phyloP scores from a whole-genome alignment of 495 filamentous ascomycete species.

The Xylaria palmicola region DNA sequence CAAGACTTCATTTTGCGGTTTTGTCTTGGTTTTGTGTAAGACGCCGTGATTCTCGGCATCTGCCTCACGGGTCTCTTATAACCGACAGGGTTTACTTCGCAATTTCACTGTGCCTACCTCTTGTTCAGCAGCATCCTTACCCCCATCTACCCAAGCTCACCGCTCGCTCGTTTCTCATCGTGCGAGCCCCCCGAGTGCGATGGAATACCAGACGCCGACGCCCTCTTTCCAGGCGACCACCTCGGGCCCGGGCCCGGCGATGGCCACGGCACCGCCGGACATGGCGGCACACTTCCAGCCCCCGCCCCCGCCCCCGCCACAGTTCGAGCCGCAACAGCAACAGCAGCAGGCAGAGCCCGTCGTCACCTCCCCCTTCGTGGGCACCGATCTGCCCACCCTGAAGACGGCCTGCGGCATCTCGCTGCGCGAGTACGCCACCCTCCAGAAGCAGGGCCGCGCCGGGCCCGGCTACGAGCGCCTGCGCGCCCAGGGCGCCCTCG shows the following conservation, averaged over 20 bases:
- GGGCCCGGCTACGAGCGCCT: slow-evolving; percentile 27
- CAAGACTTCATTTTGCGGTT: no score
- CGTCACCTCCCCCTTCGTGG: not conserved
- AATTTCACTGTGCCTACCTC: no score
- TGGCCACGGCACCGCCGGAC: not conserved
- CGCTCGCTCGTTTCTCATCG: not conserved
- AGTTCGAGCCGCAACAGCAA: not conserved
- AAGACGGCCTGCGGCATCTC: slow-evolving; percentile 30
- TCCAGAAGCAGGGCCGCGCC: slow-evolving; percentile 27
- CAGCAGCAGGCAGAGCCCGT: not conserved
- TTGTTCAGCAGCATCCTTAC: no score
- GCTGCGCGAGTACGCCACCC: slow-evolving; percentile 36
- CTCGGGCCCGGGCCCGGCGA: no score
- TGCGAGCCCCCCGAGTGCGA: not conserved
- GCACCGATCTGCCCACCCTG: slow-evolving; percentile 20
- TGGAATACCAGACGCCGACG: slow-evolving; percentile 7
- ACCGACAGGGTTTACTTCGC: no score
- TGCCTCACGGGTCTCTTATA: no score
- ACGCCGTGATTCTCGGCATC: no score
- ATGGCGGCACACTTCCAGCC: not conserved
- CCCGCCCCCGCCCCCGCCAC: not conserved
- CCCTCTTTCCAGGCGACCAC: slow-evolving; percentile 1
- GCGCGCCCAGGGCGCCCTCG: slow-evolving; percentile 33
- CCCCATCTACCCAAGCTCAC: not conserved
- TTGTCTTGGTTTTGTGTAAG: no score